Evolutionary conservation across 108 stramenopile species (phyloP).

Genomic region (Chaetoceros muelleri): DNA sequence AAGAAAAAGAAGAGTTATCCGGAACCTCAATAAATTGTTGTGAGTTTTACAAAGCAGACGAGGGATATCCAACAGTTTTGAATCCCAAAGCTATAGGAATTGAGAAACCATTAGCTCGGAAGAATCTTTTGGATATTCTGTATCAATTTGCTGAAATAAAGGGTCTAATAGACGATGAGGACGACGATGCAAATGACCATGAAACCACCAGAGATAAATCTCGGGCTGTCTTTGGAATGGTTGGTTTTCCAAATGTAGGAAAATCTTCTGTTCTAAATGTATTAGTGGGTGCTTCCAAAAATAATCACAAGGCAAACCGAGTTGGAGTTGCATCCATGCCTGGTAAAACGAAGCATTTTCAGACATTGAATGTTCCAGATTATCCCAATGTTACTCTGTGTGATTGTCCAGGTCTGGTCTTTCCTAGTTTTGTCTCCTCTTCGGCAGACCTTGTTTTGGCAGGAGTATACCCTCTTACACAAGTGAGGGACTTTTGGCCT

Average conservation of each 20-base stretch:
- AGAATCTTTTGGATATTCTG: not conserved
- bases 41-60: not conserved
- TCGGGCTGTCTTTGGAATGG: constrained; percentile 89
- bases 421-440: constrained; percentile 95
- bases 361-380: constrained; percentile 89
- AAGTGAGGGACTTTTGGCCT: constrained; percentile 93
- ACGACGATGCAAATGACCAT: constrained; percentile 13
- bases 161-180: constrained; percentile 12
- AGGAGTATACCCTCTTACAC: constrained; percentile 95
- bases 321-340: constrained; percentile 96
- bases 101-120: not conserved
- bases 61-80: not conserved
- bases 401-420: constrained; percentile 99
- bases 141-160: not conserved
- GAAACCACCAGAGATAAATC: constrained; percentile 3
- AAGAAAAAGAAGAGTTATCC: constrained; percentile 4
- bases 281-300: constrained; percentile 80
- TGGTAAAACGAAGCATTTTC: constrained; percentile 99
- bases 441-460: constrained; percentile 93
- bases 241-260: constrained; percentile 97
- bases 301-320: constrained; percentile 79
- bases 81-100: not conserved
- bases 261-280: constrained; percentile 97
- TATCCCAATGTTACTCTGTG: constrained; percentile 83
- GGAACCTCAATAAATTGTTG: not conserved